Conservation (phyloP, 1,284 basidiomycete genomes). For the Trametes sp. region DNA sequence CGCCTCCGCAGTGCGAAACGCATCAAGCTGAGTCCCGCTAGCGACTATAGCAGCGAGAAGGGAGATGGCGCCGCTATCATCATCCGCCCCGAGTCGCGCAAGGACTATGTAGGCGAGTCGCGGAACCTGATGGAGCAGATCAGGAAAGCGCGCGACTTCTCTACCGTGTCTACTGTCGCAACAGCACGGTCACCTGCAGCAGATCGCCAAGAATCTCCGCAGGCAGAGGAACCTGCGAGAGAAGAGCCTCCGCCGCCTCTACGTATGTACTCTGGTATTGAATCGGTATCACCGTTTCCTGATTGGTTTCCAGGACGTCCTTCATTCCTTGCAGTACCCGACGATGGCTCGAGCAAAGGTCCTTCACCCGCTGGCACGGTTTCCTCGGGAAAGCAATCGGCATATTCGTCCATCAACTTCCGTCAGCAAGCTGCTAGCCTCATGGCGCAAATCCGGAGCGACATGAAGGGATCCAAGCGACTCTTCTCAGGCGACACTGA, state of each 20-base stretch:
- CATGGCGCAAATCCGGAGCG: slow-evolving; percentile 84
- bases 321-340: slow-evolving; percentile 23
- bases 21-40: slow-evolving; percentile 70
- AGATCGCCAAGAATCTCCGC: slow-evolving; percentile 18
- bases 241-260: slow-evolving; percentile 11
- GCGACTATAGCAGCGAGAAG: slow-evolving; percentile 59
- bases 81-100: slow-evolving; percentile 57
- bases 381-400: slow-evolving; percentile 41
- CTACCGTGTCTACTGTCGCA: slow-evolving; percentile 69
- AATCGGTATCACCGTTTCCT: neutral
- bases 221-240: neutral
- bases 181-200: slow-evolving; percentile 43
- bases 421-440: slow-evolving; percentile 78
- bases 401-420: slow-evolving; percentile 69
- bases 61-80: slow-evolving; percentile 53
- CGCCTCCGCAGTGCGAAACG: slow-evolving; percentile 77
- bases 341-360: slow-evolving; percentile 24
- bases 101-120: slow-evolving; percentile 78
- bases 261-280: neutral
- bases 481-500: slow-evolving; percentile 73
- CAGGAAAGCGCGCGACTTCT: slow-evolving; percentile 75
- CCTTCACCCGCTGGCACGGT: slow-evolving; percentile 34
- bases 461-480: slow-evolving; percentile 75
- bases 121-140: slow-evolving; percentile 78
- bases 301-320: slow-evolving; percentile 18